Base-by-base conservation (phyloP, 2,329 filamentous ascomycete genomes). In the Colletotrichum melonis region DNA sequence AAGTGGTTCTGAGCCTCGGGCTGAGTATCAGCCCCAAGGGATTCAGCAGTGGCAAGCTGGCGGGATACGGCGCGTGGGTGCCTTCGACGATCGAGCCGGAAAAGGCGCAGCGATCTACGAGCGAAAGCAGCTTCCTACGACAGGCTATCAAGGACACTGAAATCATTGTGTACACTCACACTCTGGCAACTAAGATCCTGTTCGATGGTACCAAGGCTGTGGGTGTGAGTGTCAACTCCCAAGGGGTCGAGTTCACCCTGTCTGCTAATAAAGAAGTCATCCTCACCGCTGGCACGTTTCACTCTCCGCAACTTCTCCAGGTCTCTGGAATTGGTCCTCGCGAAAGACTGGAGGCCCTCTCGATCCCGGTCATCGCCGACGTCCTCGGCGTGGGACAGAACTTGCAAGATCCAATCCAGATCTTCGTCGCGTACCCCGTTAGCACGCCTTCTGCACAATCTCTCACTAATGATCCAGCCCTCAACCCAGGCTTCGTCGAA, bases 301-400 rank as follows among this genome's bases (percentile, higher is more conserved):
- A 97, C 82, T 96, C 94, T 0, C 94, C 94, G 32, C 91, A 93
- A 49, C 85, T 91, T 52, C 85, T 91, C 80, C 83, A 90, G 68
- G 84, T 89, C 72, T 90, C 88, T 2, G 89, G 89, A 6, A 81
- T 84, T 24, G 88, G 88, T 0, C 86, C 86, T 0, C 77, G 78
- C 0, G 75, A 69, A 0, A 81, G 86, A 42, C 80, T 89, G 0
- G 74, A 81, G 8, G 78, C 79, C 46, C 79, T 81, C 26, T 77
- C 76, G 4, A 85, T 86, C 70, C 80, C 83, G 0, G 83, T 90
- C 16, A 72, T 90, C 54, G 80, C 81, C 3, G 85, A 92, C 74
- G 80, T 89, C 0, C 88, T 91, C 4, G 94, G 94, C 6, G 99
- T 99, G 81, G 91, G 95, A 28, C 87, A 95, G 76, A 92, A 95